phyloP scores from a whole-genome alignment of 2,329 filamentous ascomycete genomes.

The Paecilomyces sp. region DNA sequence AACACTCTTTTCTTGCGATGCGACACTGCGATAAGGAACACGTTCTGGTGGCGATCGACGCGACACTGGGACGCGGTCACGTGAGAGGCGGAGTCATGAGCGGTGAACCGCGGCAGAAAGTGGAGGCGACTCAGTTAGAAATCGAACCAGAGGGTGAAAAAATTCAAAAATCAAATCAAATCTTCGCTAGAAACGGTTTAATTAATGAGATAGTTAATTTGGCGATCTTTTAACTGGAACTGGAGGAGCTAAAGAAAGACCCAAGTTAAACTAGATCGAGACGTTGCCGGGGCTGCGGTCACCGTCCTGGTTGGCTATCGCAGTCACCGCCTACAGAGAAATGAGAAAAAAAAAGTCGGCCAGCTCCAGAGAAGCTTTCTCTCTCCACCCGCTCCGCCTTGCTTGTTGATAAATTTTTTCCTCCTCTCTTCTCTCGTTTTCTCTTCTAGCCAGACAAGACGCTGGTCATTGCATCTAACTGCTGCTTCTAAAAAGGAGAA shows the following conservation, averaged over 20 bases:
- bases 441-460: background rate
- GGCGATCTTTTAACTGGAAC: too few species aligned
- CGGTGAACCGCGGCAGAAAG: background rate
- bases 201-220: too few species aligned
- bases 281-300: background rate
- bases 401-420: conserved; percentile 1
- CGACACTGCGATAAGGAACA: background rate
- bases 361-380: background rate
- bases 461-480: background rate
- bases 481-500: background rate
- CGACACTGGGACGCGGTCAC: background rate
- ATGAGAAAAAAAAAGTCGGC: background rate
- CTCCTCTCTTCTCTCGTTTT: background rate
- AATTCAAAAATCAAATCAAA: background rate
- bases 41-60: background rate
- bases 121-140: background rate
- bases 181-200: too few species aligned
- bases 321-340: background rate
- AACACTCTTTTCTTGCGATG: background rate
- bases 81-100: background rate
- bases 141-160: background rate
- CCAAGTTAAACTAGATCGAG: background rate
- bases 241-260: background rate
- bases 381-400: background rate
- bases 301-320: background rate